Conservation (phyloP, 805 yeast species). For the Ogataea kodamae region DNA sequence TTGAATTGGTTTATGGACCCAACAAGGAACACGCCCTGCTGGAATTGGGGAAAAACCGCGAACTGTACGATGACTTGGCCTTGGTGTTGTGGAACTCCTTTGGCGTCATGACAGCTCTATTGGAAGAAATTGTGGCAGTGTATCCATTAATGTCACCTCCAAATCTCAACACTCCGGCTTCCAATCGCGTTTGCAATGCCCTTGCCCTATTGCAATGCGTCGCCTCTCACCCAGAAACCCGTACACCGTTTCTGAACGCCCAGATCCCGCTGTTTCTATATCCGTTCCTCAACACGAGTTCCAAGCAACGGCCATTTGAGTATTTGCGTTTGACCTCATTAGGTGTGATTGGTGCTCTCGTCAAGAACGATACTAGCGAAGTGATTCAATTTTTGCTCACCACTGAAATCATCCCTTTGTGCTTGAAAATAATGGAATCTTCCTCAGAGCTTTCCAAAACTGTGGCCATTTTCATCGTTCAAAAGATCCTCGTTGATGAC, state of each 20-base stretch:
- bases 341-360: conserved; percentile 96
- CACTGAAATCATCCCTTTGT: conserved; percentile 95
- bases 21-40: conserved; percentile 89
- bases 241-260: conserved; percentile 79
- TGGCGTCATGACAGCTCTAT: conserved; percentile 90
- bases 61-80: conserved; percentile 91
- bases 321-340: conserved; percentile 87
- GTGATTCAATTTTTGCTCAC: conserved; percentile 87
- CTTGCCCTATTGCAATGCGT: conserved; percentile 93
- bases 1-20: conserved; percentile 85
- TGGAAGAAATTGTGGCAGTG: conserved; percentile 86
- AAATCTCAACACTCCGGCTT: conserved; percentile 74
- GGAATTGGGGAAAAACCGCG: conserved; percentile 91
- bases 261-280: conserved; percentile 89
- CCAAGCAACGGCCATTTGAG: conserved; percentile 90
- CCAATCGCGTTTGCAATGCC: conserved; percentile 94
- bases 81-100: conserved; percentile 91
- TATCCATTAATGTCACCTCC: conserved; percentile 91
- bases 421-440: conserved; percentile 91
- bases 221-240: conserved; percentile 90
- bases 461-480: conserved; percentile 94
- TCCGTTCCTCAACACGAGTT: conserved; percentile 89
- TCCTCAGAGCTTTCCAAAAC: conserved; percentile 93
- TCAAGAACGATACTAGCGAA: conserved; percentile 92
- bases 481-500: conserved; percentile 88